These are phyloP conservation scores for Aspergillus quadricinctus DNA, from an alignment of 2,329 filamentous ascomycete species.

Conservation along the genomic window DNA sequence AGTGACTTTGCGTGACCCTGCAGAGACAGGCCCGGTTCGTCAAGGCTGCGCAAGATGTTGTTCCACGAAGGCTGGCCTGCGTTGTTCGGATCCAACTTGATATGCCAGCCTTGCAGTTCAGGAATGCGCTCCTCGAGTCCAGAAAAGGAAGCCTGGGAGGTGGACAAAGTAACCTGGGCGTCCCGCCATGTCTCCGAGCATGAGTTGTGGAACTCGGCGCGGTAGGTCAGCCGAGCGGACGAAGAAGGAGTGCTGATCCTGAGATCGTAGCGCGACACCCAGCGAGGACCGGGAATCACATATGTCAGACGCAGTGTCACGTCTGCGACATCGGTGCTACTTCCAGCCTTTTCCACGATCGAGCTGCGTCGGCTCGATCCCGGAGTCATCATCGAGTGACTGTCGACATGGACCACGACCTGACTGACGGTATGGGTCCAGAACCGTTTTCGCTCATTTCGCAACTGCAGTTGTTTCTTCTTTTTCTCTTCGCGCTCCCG, in stretches of 20 bases:
- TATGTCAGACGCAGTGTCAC: conserved; percentile 52
- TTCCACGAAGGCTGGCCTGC: conserved; percentile 22
- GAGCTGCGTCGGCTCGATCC: conserved; percentile 15
- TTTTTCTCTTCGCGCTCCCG: conserved; percentile 13
- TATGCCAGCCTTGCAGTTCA: conserved; percentile 52
- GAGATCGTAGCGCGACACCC: conserved; percentile 60
- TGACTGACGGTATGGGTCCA: conserved; percentile 34
- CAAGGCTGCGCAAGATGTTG: conserved; percentile 13
- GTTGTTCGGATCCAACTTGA: conserved; percentile 42
- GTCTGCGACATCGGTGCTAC: conserved; percentile 11
- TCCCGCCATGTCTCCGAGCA: conserved; percentile 62
- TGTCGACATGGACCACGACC: conserved; percentile 35
- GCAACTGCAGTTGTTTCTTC: conserved; percentile 11
- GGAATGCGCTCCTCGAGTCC: conserved; percentile 55
- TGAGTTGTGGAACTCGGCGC: conserved; percentile 58
- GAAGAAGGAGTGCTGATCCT: conserved; percentile 54
- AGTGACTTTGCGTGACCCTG: background rate
- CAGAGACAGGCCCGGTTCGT: background rate
- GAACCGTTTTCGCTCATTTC: conserved; percentile 32
- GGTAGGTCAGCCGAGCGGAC: conserved; percentile 55
- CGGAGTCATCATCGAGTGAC: conserved; percentile 9
- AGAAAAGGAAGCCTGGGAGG: conserved; percentile 57
- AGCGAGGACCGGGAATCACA: conserved; percentile 55
- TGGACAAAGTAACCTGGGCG: conserved; percentile 59
- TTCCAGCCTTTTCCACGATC: conserved; percentile 14